Evolutionary conservation across 345 rosid genomes (phyloP), one percentile per base, ranked within the genome.

Genomic region (Ceriops tagal): DNA sequence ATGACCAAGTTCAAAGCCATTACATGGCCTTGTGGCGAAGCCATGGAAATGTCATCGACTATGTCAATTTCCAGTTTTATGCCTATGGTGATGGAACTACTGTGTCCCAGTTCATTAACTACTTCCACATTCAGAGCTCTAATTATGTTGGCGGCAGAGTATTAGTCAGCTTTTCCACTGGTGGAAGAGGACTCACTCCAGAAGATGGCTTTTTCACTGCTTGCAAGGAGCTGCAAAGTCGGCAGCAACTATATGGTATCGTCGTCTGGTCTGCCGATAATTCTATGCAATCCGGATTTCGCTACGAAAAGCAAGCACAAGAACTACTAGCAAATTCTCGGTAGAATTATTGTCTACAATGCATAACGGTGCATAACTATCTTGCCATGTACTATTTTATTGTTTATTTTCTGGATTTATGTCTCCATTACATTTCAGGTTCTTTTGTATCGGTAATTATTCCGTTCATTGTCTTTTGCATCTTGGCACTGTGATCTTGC

Each of bases 191-290:
- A 24, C 69, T 83, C 19, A 57, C 53, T 1, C 87, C 83, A 1
- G 19, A 24, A 5, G 69, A 75, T 46, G 82, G 82, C 18, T 80
- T 80, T 65, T 80, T 80, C 24, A 64, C 76, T 8, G 84, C 86
- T 72, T 78, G 86, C 78, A 62, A 28, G 2, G 37, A 64, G 70
- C 78, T 76, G 51, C 73, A 55, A 72, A 75, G 61, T 51, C 69
- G 61, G 60, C 64, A 55, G 18, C 66, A 77, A 57, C 78, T 81
- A 6, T 72, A 77, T 28, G 84, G 81, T 26, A 79, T 83, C 62
- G 81, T 81, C 59, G 34, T 70, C 28, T 81, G 83, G 83, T 81
- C 65, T n/a, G 87, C 84, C 11, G 83, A 83, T 66, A 81, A 83
- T 27, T 80, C 84, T 8, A 64, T 51, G 52, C 22, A 55, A n/a